Evolutionary conservation across 441 rosid species (phyloP), one percentile per base, ranked within the genome.

Genomic region (Arabidopsis hybrid): DNA sequence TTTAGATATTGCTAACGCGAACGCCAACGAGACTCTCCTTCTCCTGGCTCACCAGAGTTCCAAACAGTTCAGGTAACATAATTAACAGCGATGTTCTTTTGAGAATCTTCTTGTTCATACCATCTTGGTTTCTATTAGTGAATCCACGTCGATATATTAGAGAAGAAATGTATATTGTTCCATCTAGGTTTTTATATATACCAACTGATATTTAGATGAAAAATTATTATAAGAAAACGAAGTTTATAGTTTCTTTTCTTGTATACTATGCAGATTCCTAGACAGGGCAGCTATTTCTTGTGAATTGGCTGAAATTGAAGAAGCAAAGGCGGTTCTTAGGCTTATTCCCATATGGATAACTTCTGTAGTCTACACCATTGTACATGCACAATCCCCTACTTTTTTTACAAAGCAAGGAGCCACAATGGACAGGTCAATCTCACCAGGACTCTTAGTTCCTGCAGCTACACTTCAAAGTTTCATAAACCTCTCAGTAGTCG

Each of bases 281-380:
- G 63, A 82, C 73, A 80, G 70, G 59, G 85, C 87, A 17, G 74
- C 71, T 13, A 31, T 53, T 12, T 47, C 73, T 7, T 77, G 80
- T 46, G 63, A 64, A 7, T 42, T 68, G 1, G 42, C 35, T 43
- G 86, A 83, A 32, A 78, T 83, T 42, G 87, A 85, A 70, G 87
- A 83, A 38, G 84, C 83, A 5, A 85, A 82, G 73, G 68, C 80
- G 0, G 39, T 74, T 1, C 73, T 83, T 1, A 59, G 72, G 65
- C 85, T 84, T n/a, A 66, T 69, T 56, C 89, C 91, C 6, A 85
- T 87, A 80, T 87, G 86, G 87, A 60, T 74, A 12, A 73, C 84
- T 34, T 69, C 85, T 71, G 65, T 87, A 62, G 75, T 75, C 1
- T 85, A 70, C 12, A 78, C 78, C 35, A 75, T 79, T 40, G 78